Percentiles rank a stretch among this genome's conserved stretches.
These are phyloP conservation scores for Coniochaeta sp. DNA, from an alignment of 2,329 filamentous ascomycete species.

Conservation along the genomic window DNA sequence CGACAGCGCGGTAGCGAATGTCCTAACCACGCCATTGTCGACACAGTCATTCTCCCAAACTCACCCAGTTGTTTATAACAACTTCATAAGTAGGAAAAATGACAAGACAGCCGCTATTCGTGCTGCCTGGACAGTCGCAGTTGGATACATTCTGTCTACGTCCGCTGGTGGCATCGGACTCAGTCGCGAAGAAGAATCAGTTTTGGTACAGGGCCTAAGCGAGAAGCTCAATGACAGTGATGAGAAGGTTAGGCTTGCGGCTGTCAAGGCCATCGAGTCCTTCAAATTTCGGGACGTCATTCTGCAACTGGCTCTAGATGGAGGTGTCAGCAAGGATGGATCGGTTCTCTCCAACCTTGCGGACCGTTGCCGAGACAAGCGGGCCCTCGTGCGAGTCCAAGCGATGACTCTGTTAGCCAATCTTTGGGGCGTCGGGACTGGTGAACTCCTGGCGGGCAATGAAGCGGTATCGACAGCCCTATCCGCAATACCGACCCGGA, in stretches of 20 bases:
- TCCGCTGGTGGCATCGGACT: conserved; percentile 86
- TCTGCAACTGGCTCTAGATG: conserved; percentile 69
- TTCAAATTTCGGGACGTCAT: conserved; percentile 79
- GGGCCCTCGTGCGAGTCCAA: conserved; percentile 71
- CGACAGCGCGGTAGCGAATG: conserved; percentile 43
- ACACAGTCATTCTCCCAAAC: conserved; percentile 85
- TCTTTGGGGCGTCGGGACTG: conserved; percentile 89
- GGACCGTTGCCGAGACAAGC: conserved; percentile 83
- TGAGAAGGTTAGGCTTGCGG: conserved; percentile 82
- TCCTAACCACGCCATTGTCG: conserved; percentile 75
- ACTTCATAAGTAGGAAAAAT: conserved; percentile 75
- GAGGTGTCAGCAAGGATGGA: conserved; percentile 66
- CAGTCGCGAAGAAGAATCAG: conserved; percentile 71
- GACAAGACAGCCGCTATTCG: conserved; percentile 82
- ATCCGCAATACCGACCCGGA: conserved; percentile 72
- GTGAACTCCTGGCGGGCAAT: conserved; percentile 77
- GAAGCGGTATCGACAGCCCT: conserved; percentile 70
- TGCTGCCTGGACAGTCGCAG: conserved; percentile 76
- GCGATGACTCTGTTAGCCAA: conserved; percentile 79
- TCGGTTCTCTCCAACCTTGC: conserved; percentile 77
- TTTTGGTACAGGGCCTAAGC: conserved; percentile 65
- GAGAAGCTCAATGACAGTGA: conserved; percentile 83
- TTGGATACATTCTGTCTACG: conserved; percentile 82
- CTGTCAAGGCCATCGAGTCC: conserved; percentile 74
- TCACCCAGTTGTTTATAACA: conserved; percentile 71